phyloP scores from a whole-genome alignment of 805 yeast genomes.

The Lipomyces spencermartinsiae region DNA sequence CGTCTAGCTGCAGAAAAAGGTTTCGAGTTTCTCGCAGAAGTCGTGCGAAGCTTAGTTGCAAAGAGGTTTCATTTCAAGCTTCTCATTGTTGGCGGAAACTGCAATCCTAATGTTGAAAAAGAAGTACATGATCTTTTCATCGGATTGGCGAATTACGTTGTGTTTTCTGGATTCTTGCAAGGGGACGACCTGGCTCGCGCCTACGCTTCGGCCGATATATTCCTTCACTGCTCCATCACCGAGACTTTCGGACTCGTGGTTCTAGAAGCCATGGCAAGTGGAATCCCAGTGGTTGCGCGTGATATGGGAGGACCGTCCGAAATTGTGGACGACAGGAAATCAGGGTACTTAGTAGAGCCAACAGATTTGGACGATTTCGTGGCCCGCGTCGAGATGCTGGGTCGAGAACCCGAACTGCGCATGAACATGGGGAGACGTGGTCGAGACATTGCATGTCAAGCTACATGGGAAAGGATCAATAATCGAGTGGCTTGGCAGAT shows the following conservation, averaged over 20 bases:
- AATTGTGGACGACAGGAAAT: constrained; percentile 2
- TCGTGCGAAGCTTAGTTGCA: neutral
- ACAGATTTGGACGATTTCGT: constrained; percentile 9
- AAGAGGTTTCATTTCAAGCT: constrained; percentile 2
- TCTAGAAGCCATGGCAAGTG: constrained; percentile 11
- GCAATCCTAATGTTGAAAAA: neutral
- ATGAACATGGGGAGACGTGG: neutral
- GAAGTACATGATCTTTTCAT: constrained; percentile 7
- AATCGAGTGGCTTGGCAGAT: constrained; percentile 10
- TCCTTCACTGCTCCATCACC: constrained; percentile 10
- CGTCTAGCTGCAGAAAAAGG: constrained; percentile 8
- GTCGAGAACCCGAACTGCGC: neutral
- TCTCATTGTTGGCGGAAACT: constrained; percentile 7
- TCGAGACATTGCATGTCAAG: constrained; percentile 6
- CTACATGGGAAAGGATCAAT: constrained; percentile 8
- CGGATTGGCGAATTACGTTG: neutral
- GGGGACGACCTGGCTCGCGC: constrained; percentile 10
- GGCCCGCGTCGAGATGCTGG: neutral
- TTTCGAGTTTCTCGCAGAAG: constrained; percentile 10
- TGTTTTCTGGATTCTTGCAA: constrained; percentile 1
- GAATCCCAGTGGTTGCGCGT: constrained; percentile 9
- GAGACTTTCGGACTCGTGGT: constrained; percentile 11
- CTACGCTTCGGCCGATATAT: constrained; percentile 3
- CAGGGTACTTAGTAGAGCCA: constrained; percentile 5
- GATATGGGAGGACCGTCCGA: constrained; percentile 10